Base-by-base conservation (phyloP, 2,329 filamentous ascomycete genomes). In the Rhinocladiella similis region DNA sequence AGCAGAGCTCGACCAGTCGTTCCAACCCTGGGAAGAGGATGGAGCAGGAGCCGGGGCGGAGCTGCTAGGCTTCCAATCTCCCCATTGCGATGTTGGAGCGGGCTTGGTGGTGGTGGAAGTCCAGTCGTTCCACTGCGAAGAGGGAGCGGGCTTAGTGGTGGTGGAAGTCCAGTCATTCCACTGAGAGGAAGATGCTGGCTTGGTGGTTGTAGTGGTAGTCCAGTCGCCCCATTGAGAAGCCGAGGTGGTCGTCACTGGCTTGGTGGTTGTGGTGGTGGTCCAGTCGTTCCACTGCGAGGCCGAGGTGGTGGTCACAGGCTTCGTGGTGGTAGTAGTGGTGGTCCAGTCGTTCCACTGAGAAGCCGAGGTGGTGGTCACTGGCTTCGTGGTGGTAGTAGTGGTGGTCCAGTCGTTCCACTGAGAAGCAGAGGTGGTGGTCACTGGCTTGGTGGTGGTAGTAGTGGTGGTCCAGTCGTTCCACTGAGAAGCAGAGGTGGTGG, bases 271-370 rank as follows among this genome's bases (percentile, higher is more conserved):
- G 18, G 38, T 41, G n/a, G 38, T 16, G 38, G 38, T 41, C 38
- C 38, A 41, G 14, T 41, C 38, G n/a, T 18, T 18, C 38, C 38
- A 41, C 10, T 16, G 14, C 14, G 38, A 18, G n/a, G 38, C 35
- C 0, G 50, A 25, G 1, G 42, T 18, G 3, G 41, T 19, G 12
- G 25, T 53, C 13, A 19, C 13, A 1, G 50, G 29, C 29, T 33
- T n/a, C 18, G 18, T 18, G 0, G 19, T 20, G 16, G 25, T 27
- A 1, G 50, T 46, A 16, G 41, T 47, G 9, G 16, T 16, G 6
- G 51, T 48, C 53, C 53, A 54, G 16, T 55, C 53, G 2, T 29
- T 29, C 53, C 53, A 55, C 14, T 19, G n/a, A 1, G 48, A 25
- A n/a, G 54, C 35, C 0, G 54, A 25, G 2, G 25, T 47, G 7